Percentiles rank a stretch among this genome's conserved stretches.
These are phyloP conservation scores for Taphrina communis DNA, from an alignment of 1,139 yeast species.

Conservation along the genomic window DNA sequence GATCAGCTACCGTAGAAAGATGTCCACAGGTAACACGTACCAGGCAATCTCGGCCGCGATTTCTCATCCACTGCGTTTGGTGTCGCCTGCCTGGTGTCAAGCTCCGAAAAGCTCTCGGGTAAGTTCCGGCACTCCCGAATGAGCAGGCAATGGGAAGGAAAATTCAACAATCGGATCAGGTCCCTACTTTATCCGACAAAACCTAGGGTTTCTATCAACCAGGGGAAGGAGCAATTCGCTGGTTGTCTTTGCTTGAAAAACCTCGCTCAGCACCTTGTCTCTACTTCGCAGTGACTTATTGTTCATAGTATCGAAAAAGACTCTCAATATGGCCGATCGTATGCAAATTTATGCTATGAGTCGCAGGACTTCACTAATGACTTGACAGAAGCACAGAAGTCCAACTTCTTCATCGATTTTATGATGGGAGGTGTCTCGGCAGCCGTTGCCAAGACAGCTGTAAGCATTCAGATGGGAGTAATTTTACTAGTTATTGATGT, in stretches of 20 bases:
- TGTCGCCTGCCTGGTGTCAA: too few species aligned
- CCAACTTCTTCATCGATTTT: constrained; percentile 62
- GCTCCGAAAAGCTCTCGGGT: too few species aligned
- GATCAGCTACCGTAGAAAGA: too few species aligned
- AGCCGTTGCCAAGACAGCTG: constrained; percentile 79
- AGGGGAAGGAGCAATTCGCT: constrained; percentile 13
- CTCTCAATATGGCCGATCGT: constrained; percentile 31
- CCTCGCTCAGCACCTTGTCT: constrained; percentile 9
- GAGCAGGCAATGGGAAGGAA: not conserved
- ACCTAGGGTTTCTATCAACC: constrained; percentile 11
- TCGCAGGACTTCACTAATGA: not conserved
- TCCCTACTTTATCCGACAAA: constrained; percentile 28
- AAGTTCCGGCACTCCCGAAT: too few species aligned
- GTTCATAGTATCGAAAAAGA: constrained; percentile 23
- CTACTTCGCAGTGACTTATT: not conserved
- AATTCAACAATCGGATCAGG: constrained; percentile 8
- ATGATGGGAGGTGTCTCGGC: constrained; percentile 85
- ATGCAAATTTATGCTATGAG: not conserved
- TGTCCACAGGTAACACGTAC: too few species aligned
- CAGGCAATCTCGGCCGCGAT: too few species aligned
- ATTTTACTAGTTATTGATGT: not conserved
- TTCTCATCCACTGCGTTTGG: too few species aligned
- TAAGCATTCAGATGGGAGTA: not conserved
- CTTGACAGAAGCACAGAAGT: constrained; percentile 38
- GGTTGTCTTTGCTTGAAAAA: constrained; percentile 18